Evolutionary conservation across 371 early-diverging fungal species (phyloP), one percentile per base, ranked within the genome.

Genomic region (Homolaphlyctis polyrhiza): DNA sequence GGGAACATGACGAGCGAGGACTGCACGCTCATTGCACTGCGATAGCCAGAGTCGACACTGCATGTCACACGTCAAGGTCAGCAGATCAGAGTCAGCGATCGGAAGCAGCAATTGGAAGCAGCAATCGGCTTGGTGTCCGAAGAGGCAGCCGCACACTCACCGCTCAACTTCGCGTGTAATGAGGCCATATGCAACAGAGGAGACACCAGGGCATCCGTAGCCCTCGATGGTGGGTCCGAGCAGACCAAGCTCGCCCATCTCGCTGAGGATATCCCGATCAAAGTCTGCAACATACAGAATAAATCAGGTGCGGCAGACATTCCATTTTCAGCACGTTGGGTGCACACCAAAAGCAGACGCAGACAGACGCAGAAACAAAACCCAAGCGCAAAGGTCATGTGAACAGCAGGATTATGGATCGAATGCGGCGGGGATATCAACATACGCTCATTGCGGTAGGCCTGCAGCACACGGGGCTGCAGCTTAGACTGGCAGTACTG

Each of bases 11-110:
- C 97, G 47, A 98, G 76, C 23, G 96, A 95, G 14, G 95, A 95
- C 76, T 97, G 97, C 29, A 98, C 97, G 69, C 92, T 92, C 98
- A 98, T 97, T 34, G 96, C 96, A 35, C 94, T 94, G 58, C 98
- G 89, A 76, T 98, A 98, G 35, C 97, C 96, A 62, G 90, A 89
- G 73, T 97, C 98, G 33, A 97, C 91, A 57, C 91, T 91, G n/a
- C n/a, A n/a, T n/a, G n/a, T n/a, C n/a, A n/a, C n/a, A n/a, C n/a
- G n/a, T n/a, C n/a, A n/a, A 51, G 6, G 25, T 51, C 52, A 51
- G 52, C 28, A 6, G 32, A 18, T 11, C 39, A 39, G 39, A 8
- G 18, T 18, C 8, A 39, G 11, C 8, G 8, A 39, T 18, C 39
- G 18, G 11, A 39, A 18, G 11, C 11, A 18, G 39, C 39, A 8